Conservation (phyloP, 1,284 basidiomycete genomes). For the Trametes pubescens region DNA sequence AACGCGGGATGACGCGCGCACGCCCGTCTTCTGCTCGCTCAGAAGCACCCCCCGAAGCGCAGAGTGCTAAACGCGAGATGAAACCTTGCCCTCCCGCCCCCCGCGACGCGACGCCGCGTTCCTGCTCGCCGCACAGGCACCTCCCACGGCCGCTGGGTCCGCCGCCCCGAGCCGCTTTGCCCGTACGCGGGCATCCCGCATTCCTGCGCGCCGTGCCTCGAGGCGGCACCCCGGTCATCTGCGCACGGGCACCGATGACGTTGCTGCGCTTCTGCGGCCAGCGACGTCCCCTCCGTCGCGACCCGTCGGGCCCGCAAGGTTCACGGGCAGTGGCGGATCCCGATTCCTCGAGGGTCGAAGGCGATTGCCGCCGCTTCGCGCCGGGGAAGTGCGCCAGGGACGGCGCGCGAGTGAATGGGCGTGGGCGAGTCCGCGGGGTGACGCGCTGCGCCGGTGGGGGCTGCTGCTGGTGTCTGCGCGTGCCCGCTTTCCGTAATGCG, state of each 20-base stretch:
- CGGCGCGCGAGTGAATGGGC: slow-evolving; percentile 1
- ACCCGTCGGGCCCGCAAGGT: slow-evolving; percentile 20
- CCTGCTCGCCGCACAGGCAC: slow-evolving; percentile 17
- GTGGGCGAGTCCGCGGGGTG: neutral
- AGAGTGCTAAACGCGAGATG: slow-evolving; percentile 1
- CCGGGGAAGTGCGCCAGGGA: slow-evolving; percentile 1
- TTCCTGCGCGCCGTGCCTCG: slow-evolving; percentile 9
- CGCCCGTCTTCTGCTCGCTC: slow-evolving; percentile 1
- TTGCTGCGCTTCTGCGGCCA: neutral
- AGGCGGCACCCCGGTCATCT: slow-evolving; percentile 20
- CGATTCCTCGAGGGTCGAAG: neutral
- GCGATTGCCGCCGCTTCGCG: slow-evolving; percentile 2
- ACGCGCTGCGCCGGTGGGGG: neutral
- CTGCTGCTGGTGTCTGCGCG: neutral
- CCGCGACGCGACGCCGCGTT: neutral
- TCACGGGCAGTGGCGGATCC: neutral
- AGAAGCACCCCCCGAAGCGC: slow-evolving; percentile 1
- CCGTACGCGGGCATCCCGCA: slow-evolving; percentile 17
- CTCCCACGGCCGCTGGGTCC: slow-evolving; percentile 24
- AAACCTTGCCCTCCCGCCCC: neutral
- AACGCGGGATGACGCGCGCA: neutral
- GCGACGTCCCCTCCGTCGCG: neutral
- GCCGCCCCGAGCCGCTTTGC: slow-evolving; percentile 13
- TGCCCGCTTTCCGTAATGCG: neutral
- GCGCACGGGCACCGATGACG: slow-evolving; percentile 18